A percentile compares a stretch with the other conserved stretches of the same genome.
These are phyloP conservation scores for Yarrowia hollandica DNA, from an alignment of 805 yeast species.

Conservation along the genomic window DNA sequence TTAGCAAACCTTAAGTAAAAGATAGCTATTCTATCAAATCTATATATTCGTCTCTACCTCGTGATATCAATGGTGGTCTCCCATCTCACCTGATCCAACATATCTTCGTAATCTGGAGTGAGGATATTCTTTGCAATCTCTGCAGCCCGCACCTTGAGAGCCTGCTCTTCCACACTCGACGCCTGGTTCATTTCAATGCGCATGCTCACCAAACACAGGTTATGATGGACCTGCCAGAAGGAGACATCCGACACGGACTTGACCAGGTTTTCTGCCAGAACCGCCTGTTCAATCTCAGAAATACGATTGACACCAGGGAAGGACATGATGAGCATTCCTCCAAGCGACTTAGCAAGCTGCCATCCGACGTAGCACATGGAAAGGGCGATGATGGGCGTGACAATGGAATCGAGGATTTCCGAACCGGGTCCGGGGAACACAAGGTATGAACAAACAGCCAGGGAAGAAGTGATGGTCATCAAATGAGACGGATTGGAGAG, in stretches of 20 bases:
- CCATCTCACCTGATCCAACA: constrained; percentile 37
- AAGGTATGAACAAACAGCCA: constrained; percentile 40
- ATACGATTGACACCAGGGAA: constrained; percentile 44
- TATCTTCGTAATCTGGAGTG: constrained; percentile 31
- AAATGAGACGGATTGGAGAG: constrained; percentile 39
- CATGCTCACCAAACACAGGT: constrained; percentile 45
- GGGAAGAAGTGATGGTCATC: constrained; percentile 41
- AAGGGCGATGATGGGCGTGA: constrained; percentile 44
- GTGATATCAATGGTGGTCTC: constrained; percentile 42
- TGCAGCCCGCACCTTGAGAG: constrained; percentile 34
- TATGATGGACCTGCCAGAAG: constrained; percentile 49
- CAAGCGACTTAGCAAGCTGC: constrained; percentile 44
- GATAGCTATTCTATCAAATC: too few species aligned
- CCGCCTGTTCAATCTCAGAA: constrained; percentile 35
- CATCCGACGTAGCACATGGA: constrained; percentile 47
- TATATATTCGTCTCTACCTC: too few species aligned
- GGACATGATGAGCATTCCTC: constrained; percentile 49
- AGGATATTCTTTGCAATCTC: constrained; percentile 32
- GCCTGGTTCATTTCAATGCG: constrained; percentile 41
- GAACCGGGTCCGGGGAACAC: constrained; percentile 36
- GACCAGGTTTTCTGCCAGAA: constrained; percentile 39
- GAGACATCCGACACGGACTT: constrained; percentile 39
- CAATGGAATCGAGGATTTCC: constrained; percentile 39
- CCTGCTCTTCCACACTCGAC: constrained; percentile 37
- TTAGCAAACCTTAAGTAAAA: too few species aligned